Evolutionary conservation across 2,329 filamentous ascomycete genomes (phyloP).

Genomic region (Zymoseptoria passerinii): DNA sequence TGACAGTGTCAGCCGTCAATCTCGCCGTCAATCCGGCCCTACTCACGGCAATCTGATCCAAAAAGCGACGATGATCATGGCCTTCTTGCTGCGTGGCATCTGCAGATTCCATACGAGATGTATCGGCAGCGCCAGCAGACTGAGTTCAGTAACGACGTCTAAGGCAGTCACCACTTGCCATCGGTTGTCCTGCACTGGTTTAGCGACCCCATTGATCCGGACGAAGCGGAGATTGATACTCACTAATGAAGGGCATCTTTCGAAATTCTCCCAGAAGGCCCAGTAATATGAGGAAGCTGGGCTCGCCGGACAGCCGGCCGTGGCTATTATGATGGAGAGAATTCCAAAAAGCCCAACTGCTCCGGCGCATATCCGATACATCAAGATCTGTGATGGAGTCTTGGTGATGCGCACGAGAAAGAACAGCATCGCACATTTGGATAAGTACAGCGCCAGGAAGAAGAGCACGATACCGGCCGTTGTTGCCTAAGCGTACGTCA

Average conservation of each 20-base stretch:
- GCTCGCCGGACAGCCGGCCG: conserved; percentile 19
- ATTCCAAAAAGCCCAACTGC: conserved; percentile 21
- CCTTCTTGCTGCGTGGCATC: conserved; percentile 29
- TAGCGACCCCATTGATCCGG: conserved; percentile 2
- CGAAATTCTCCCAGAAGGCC: conserved; percentile 20
- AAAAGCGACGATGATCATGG: conserved; percentile 32
- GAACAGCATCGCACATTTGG: conserved; percentile 27
- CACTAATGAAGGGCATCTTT: conserved; percentile 24
- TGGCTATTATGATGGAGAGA: conserved; percentile 23
- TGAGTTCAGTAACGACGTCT: conserved; percentile 31
- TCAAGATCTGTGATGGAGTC: conserved; percentile 16
- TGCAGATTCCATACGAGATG: conserved; percentile 33
- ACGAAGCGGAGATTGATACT: neutral
- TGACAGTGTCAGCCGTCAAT: neutral
- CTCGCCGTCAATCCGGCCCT: neutral
- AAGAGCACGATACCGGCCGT: conserved; percentile 25
- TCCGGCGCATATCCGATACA: conserved; percentile 22
- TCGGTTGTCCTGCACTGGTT: conserved; percentile 16
- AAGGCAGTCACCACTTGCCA: conserved; percentile 35
- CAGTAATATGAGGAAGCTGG: conserved; percentile 23
- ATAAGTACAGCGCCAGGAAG: conserved; percentile 24
- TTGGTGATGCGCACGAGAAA: conserved; percentile 28
- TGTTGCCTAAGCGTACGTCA: conserved; percentile 15
- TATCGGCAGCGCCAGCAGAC: conserved; percentile 26
- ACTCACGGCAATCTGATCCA: conserved; percentile 31